These are phyloP conservation scores for Teratosphaeria gauchensis DNA, from an alignment of 2,329 filamentous ascomycete species.

Conservation along the genomic window DNA sequence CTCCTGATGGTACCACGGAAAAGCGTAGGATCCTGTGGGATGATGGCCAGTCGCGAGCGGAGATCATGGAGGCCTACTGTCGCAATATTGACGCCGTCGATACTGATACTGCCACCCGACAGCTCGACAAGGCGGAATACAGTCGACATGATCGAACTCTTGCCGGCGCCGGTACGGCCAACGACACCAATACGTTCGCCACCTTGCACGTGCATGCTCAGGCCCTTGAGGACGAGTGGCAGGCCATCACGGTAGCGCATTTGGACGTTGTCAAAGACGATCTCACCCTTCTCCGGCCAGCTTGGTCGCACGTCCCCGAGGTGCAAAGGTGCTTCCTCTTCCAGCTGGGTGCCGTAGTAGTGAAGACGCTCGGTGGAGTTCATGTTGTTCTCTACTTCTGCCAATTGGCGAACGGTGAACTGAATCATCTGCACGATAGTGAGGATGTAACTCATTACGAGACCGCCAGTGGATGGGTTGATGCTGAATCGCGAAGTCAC, in stretches of 20 bases:
- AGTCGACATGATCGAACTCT: constrained; percentile 74
- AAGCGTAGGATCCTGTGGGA: constrained; percentile 74
- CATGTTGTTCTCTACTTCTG: constrained; percentile 97
- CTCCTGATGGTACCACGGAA: constrained; percentile 71
- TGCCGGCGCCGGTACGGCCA: constrained; percentile 72
- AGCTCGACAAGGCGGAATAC: constrained; percentile 60
- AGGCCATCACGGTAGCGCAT: constrained; percentile 44
- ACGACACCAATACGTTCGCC: constrained; percentile 76
- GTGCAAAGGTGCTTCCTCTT: constrained; percentile 80
- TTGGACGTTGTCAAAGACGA: constrained; percentile 40
- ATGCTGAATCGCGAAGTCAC: constrained; percentile 85
- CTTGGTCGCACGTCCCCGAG: constrained; percentile 57
- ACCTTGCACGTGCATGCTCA: constrained; percentile 57
- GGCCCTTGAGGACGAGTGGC: constrained; percentile 39
- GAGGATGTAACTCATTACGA: constrained; percentile 89
- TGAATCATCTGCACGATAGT: constrained; percentile 92
- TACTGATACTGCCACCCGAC: constrained; percentile 37
- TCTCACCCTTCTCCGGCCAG: constrained; percentile 81
- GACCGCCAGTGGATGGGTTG: constrained; percentile 70
- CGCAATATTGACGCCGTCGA: constrained; percentile 50
- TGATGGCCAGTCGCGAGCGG: constrained; percentile 63
- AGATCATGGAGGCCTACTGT: constrained; percentile 67
- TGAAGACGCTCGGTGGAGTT: constrained; percentile 87
- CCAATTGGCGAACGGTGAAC: constrained; percentile 85
- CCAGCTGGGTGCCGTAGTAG: constrained; percentile 78